Evolutionary conservation across 495 filamentous ascomycete species (phyloP).

Genomic region (Podospora bellae-mahoneyi): DNA sequence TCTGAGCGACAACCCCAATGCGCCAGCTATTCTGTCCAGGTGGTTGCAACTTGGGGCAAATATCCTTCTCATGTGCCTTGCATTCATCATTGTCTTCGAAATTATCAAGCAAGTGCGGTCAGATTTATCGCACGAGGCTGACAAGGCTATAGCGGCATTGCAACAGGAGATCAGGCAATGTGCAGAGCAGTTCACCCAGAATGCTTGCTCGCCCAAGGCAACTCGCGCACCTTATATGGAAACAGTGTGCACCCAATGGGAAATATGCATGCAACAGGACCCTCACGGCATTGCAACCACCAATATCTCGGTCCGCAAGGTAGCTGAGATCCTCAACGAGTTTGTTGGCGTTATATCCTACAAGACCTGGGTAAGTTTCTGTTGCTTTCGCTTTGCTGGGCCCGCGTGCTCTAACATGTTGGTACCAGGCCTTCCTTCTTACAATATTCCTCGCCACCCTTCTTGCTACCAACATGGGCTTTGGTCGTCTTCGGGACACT

Average conservation of each 20-base stretch:
- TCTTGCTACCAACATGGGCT: slow-evolving; percentile 55
- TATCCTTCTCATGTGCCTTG: slow-evolving; percentile 60
- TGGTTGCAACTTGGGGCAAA: slow-evolving; percentile 84
- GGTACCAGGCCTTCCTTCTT: slow-evolving; percentile 49
- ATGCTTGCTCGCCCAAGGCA: slow-evolving; percentile 59
- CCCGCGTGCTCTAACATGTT: slow-evolving; percentile 21
- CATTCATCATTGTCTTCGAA: slow-evolving; percentile 67
- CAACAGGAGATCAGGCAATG: slow-evolving; percentile 70
- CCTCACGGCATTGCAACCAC: slow-evolving; percentile 36
- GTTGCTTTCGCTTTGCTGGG: slow-evolving; percentile 18
- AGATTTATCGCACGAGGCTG: slow-evolving; percentile 70
- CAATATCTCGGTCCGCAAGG: slow-evolving; percentile 41
- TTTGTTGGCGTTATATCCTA: slow-evolving; percentile 45
- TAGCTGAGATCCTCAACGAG: slow-evolving; percentile 47
- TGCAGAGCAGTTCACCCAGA: slow-evolving; percentile 63
- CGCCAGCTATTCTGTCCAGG: slow-evolving; percentile 81
- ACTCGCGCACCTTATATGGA: slow-evolving; percentile 70
- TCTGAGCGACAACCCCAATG: slow-evolving; percentile 73
- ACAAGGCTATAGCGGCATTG: slow-evolving; percentile 60
- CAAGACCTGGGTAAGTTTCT: slow-evolving; percentile 66
- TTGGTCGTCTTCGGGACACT: slow-evolving; percentile 37
- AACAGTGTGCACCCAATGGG: slow-evolving; percentile 71
- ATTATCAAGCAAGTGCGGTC: slow-evolving; percentile 66
- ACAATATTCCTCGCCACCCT: slow-evolving; percentile 55
- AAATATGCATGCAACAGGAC: slow-evolving; percentile 73